Percentiles rank a stretch among this genome's conserved stretches.
phyloP scores from a whole-genome alignment of 768 basidiomycete species.

The Clavaria fumosa region DNA sequence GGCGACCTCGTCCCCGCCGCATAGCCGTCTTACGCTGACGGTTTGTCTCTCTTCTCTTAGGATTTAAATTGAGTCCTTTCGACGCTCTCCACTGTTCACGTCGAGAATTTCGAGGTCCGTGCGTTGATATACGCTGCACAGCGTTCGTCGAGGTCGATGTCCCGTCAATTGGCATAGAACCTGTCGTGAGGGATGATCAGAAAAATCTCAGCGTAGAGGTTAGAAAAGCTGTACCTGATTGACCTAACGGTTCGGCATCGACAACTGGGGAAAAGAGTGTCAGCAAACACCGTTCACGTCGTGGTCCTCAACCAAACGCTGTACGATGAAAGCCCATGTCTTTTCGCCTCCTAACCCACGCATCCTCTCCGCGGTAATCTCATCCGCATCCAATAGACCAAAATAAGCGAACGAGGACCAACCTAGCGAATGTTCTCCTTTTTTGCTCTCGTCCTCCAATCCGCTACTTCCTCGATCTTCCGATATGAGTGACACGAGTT shows the following conservation, averaged over 20 bases:
- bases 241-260: conserved; percentile 13
- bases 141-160: conserved; percentile 15
- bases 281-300: too few species aligned
- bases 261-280: conserved; percentile 23
- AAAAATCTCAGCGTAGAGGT: conserved; percentile 10
- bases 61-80: conserved; percentile 50
- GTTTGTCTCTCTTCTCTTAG: conserved; percentile 41
- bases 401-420: conserved; percentile 44
- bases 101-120: conserved; percentile 62
- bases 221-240: conserved; percentile 19
- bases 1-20: conserved; percentile 51
- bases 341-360: conserved; percentile 10
- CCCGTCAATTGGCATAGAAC: conserved; percentile 41
- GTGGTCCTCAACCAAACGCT: too few species aligned
- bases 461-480: conserved; percentile 24
- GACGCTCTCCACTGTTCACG: conserved; percentile 72
- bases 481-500: conserved; percentile 36
- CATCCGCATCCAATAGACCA: conserved; percentile 42
- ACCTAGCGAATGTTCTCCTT: conserved; percentile 46
- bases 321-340: too few species aligned
- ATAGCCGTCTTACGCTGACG: conserved; percentile 48
- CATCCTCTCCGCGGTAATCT: conserved; percentile 39
- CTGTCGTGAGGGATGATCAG: too few species aligned
- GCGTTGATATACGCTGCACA: conserved; percentile 49
- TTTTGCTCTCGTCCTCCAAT: conserved; percentile 20